Conservation (phyloP, 2,329 filamentous ascomycete genomes). For the Claviceps monticola region DNA sequence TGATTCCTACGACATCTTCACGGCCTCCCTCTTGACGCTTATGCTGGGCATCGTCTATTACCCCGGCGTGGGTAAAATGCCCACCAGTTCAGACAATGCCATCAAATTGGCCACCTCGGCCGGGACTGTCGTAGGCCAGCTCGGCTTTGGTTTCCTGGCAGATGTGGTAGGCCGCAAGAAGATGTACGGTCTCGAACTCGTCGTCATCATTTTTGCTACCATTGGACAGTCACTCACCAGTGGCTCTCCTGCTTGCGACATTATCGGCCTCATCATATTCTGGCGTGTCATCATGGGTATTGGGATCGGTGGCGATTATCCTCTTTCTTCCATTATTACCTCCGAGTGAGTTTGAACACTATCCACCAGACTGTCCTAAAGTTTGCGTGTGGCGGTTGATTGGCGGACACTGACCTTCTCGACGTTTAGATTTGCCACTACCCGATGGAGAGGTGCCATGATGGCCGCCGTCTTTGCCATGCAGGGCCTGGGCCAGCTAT, state of each 20-base stretch:
- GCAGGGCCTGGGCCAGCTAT: conserved; percentile 73
- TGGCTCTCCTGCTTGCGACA: conserved; percentile 46
- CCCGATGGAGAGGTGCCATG: conserved; percentile 76
- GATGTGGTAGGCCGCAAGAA: conserved; percentile 64
- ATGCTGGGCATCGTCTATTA: conserved; percentile 75
- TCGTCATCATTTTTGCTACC: conserved; percentile 68
- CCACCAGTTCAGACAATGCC: conserved; percentile 56
- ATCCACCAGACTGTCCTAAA: not conserved
- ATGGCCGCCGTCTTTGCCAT: conserved; percentile 79
- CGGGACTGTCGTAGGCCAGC: conserved; percentile 71
- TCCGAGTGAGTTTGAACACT: conserved; percentile 46
- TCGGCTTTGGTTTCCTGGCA: conserved; percentile 65
- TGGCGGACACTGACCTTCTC: not conserved
- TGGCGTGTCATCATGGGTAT: conserved; percentile 61
- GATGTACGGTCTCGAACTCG: conserved; percentile 62
- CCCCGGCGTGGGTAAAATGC: conserved; percentile 43
- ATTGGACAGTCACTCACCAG: conserved; percentile 57
- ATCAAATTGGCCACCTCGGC: conserved; percentile 78
- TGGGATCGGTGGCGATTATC: conserved; percentile 48
- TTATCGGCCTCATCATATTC: conserved; percentile 59
- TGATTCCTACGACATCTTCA: conserved; percentile 74
- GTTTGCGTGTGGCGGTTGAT: not conserved
- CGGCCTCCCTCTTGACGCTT: conserved; percentile 55
- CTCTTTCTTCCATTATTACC: conserved; percentile 70
- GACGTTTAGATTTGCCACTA: conserved; percentile 47